Evolutionary conservation across 169 alveolate species (phyloP).

Genomic region (Plasmodium malariae): DNA sequence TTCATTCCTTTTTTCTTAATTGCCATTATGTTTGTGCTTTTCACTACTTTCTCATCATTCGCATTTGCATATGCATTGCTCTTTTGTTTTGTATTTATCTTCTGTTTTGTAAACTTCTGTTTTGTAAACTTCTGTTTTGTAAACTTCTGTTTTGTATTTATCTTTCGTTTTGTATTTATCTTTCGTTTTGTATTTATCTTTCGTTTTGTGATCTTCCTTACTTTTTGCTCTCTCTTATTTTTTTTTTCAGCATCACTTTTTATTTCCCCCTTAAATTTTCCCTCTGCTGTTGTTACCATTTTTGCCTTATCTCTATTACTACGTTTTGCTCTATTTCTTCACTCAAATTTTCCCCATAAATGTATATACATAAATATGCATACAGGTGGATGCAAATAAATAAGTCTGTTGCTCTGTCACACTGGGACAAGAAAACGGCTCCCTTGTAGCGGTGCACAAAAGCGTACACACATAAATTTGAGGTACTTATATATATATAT

Average conservation of each 20-base stretch:
- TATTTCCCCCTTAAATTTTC: not conserved
- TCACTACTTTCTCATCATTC: constrained; percentile 35
- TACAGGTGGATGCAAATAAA: no score
- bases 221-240: not conserved
- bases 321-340: no score
- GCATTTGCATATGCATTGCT: not conserved
- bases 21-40: constrained; percentile 58
- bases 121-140: not conserved
- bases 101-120: constrained; percentile 12
- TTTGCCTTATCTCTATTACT: not conserved
- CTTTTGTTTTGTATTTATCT: constrained; percentile 2
- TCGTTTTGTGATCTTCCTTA: not conserved
- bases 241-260: not conserved
- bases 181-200: not conserved
- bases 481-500: no score
- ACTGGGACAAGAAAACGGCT: no score
- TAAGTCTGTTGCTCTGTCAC: no score
- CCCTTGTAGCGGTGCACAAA: no score
- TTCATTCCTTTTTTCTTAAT: constrained; percentile 56
- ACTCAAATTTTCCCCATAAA: no score
- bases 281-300: constrained; percentile 18
- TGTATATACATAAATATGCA: no score
- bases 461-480: no score
- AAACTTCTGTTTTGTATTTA: not conserved
- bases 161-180: not conserved